Evolutionary conservation across 2,329 filamentous ascomycete genomes (phyloP), one percentile per base, ranked within the genome.

Genomic region (Alternaria brassicicola): DNA sequence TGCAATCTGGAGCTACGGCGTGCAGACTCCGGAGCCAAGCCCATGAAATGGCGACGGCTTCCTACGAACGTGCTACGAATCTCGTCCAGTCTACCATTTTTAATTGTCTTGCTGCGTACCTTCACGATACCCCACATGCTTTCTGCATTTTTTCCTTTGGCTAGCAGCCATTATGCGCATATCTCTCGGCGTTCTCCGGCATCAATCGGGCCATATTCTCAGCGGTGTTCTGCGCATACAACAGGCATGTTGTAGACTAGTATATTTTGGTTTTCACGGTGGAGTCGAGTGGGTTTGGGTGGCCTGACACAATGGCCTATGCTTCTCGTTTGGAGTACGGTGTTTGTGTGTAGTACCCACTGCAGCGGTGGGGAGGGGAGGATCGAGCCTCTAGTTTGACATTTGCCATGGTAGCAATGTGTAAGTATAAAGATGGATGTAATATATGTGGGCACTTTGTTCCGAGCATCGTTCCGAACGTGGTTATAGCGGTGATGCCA

Each of bases 1-100:
- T 10, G 64, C 73, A 8, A 63, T 73, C 9, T 76, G 75, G 74
- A 63, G 55, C 42, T 57, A 72, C 48, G 76, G 76, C 19, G 59
- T 74, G 35, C 70, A 74, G 47, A 78, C 76, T n/a, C 76, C 76
- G 8, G 75, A 76, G 51, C 76, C 75, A n/a, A 78, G 75, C 62
- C 76, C 76, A 38, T 77, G 63, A 72, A 33, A 28, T 17, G 21
- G 42, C 28, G 36, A 23, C 28, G 36, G 28, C 47, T 21, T 43
- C 21, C 28, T 12, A 10, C 17, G 45, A 23, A 52, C 36, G 49
- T 33, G 54, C 50, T 36, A 55, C 51, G 51, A 58, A 50, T 50
- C 45, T 49, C 28, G 51, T 55, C 42, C 48, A 25, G 25, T 54
- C 47, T 28, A 31, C n/a, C 47, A 38, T 50, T 42, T 23, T 50